phyloP scores from a whole-genome alignment of 257 asterid genomes.

The Ophiorrhiza pumila region DNA sequence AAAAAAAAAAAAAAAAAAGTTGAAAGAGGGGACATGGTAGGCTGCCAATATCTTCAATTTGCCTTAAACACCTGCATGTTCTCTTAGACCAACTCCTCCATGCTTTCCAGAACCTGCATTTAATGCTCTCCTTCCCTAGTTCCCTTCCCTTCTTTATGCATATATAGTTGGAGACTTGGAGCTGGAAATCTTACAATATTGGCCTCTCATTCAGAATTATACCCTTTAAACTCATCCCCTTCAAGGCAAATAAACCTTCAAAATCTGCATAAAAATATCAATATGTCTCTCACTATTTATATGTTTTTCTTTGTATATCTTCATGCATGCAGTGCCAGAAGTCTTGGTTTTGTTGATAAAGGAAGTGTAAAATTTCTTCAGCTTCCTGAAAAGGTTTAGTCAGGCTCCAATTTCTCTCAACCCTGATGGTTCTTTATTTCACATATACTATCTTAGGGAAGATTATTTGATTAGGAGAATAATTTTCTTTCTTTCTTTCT shows the following conservation, averaged over 20 bases:
- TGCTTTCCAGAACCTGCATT: conserved; percentile 50
- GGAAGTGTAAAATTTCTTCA: conserved; percentile 17
- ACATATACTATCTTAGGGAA: neutral
- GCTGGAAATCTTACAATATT: neutral
- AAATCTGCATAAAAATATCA: neutral
- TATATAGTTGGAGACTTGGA: conserved; percentile 16
- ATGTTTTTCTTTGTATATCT: conserved; percentile 32
- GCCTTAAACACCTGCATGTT: conserved; percentile 65
- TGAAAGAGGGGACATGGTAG: conserved; percentile 40
- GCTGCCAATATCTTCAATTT: conserved; percentile 38
- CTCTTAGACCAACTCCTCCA: conserved; percentile 33
- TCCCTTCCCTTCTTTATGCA: conserved; percentile 8
- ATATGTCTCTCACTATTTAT: conserved; percentile 34
- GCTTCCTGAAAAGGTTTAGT: conserved; percentile 34
- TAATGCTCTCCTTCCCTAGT: conserved; percentile 38
- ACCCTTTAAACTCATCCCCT: neutral
- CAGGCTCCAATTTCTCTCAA: neutral
- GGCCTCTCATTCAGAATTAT: neutral
- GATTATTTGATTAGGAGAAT: neutral
- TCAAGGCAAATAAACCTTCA: neutral
- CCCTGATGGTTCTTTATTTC: too few species aligned
- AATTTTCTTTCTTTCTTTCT: neutral
- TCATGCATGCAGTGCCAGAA: conserved; percentile 58
- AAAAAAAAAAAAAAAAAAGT: conserved; percentile 10
- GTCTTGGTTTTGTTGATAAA: conserved; percentile 21